Evolutionary conservation across 345 rosid species (phyloP).

Genomic region (Cardamine chenopodiifolia): DNA sequence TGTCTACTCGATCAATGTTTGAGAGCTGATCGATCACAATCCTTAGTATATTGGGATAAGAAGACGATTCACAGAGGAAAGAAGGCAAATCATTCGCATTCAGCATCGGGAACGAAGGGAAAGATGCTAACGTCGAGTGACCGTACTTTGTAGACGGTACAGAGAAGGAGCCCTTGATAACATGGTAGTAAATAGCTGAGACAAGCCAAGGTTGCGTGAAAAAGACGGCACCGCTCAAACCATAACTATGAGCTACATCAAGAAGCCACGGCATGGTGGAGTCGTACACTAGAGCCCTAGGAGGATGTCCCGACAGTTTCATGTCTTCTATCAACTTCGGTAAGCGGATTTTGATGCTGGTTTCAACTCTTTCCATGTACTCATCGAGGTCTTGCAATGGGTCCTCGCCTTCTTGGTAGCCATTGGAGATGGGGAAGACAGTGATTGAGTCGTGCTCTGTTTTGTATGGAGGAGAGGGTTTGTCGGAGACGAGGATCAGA

Average conservation of each 20-base stretch:
- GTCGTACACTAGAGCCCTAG: conserved; percentile 50
- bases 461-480: conserved; percentile 38
- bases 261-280: conserved; percentile 55
- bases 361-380: conserved; percentile 29
- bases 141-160: conserved; percentile 35
- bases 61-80: conserved; percentile 34
- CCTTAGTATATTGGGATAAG: conserved; percentile 27
- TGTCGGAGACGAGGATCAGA: conserved; percentile 42
- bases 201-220: conserved; percentile 60
- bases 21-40: conserved; percentile 39
- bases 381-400: conserved; percentile 27
- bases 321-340: conserved; percentile 42
- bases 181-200: conserved; percentile 46
- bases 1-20: conserved; percentile 39
- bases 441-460: conserved; percentile 35
- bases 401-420: conserved; percentile 37
- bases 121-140: conserved; percentile 33
- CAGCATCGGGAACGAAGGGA: conserved; percentile 49
- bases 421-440: conserved; percentile 39
- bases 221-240: conserved; percentile 44
- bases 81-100: conserved; percentile 49
- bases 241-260: conserved; percentile 47
- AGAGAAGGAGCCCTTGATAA: conserved; percentile 26
- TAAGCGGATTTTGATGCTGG: conserved; percentile 33
- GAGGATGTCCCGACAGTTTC: conserved; percentile 12